Base-by-base conservation (phyloP, 169 alveolate genomes). In the Plasmodium inui region DNA sequence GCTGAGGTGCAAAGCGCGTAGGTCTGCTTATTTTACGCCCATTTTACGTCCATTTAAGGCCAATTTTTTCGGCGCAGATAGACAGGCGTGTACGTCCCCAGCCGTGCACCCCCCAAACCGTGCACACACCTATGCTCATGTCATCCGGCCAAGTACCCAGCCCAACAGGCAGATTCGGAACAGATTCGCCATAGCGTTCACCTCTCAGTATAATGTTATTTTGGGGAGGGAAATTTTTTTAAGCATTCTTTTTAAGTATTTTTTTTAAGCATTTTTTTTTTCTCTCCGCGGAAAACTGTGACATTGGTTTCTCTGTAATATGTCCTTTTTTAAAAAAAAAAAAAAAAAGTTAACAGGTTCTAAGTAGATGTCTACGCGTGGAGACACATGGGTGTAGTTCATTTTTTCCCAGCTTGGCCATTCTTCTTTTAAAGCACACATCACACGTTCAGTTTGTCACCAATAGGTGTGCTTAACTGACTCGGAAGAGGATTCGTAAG, bases 331-430 rank as follows among this genome's bases (percentile, higher is more conserved):
- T 34, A 57, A 61, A 61, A 61, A 67, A 22, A 67, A 57, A 57
- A 67, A 67, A 67, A 67, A 67, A 67, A 67, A 67, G 0, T 67
- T 76, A 37, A 37, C 57, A 76, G 50, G 83, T 76, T 76, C 70
- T 76, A 37, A n/a, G 83, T 76, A 76, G 41, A 8, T 7, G 6
- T 76, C 30, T 76, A 53, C 41, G 32, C 70, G 50, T 14, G 50
- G 26, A 76, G 83, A 76, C 83, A 76, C 41, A 76, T 17, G 6
- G 9, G 17, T 76, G 28, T 76, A 76, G 14, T 76, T 76, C 57
- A 76, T 30, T 76, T 37, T 5, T 32, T 30, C 22, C 26, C 46
- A 14, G 46, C 46, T 73, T 76, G 50, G 26, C 50, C 26, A 17
- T 14, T n/a, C 50, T 76, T 76, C 34, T 37, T 76, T 37, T 37